These are phyloP conservation scores for Gryganskiella cystojenkinii DNA, from an alignment of 192 early-diverging fungal species.

Conservation along the genomic window DNA sequence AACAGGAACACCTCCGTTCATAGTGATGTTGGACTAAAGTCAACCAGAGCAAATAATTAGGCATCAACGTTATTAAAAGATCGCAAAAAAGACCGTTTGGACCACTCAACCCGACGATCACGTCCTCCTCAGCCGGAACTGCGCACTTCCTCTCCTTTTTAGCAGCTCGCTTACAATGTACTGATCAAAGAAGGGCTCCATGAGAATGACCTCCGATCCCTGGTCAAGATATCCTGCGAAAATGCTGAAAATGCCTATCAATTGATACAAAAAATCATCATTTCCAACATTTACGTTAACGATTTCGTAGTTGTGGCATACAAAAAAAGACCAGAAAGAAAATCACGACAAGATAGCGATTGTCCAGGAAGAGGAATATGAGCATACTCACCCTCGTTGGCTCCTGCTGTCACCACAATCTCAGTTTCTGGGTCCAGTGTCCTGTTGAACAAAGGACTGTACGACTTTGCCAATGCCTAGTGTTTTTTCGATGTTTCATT, in stretches of 20 bases:
- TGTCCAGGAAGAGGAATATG: too few species aligned
- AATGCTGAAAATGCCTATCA: slow-evolving; percentile 74
- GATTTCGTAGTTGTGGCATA: not conserved
- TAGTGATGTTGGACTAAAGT: slow-evolving; percentile 74
- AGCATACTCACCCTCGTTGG: slow-evolving; percentile 83
- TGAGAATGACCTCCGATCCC: slow-evolving; percentile 88
- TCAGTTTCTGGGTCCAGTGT: slow-evolving; percentile 80
- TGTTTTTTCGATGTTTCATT: not conserved
- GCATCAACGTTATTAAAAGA: too few species aligned
- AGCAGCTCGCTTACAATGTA: slow-evolving; percentile 72
- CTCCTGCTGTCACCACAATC: slow-evolving; percentile 91
- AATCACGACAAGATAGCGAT: not conserved
- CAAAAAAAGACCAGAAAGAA: too few species aligned
- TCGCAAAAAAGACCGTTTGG: too few species aligned
- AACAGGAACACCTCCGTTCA: slow-evolving; percentile 90
- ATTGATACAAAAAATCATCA: slow-evolving; percentile 1
- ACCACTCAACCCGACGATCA: too few species aligned
- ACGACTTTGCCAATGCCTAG: slow-evolving; percentile 80
- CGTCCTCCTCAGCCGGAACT: not conserved
- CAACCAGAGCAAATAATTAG: too few species aligned
- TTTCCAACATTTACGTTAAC: not conserved
- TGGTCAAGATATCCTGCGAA: slow-evolving; percentile 87
- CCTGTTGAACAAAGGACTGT: slow-evolving; percentile 74
- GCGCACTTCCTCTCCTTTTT: not conserved
- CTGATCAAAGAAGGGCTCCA: slow-evolving; percentile 97